Base-by-base conservation (phyloP, 208 protist genomes). In the Trypanosoma cruzi region DNA sequence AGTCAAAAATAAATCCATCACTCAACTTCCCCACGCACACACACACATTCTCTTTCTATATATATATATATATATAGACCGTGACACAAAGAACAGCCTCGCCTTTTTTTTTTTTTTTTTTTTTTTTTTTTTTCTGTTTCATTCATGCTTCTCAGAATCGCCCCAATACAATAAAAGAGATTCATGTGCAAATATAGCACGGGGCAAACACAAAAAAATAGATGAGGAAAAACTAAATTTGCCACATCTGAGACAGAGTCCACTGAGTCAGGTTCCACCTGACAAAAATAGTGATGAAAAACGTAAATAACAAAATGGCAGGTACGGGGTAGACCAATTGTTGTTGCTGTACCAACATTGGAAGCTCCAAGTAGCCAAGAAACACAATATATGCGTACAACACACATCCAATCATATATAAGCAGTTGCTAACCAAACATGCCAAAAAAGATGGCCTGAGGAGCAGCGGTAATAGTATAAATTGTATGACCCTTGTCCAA, bases 371-470 rank as follows among this genome's bases (percentile, higher is more conserved):
- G 66, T 96, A 98, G 50, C 95, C 96, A 24, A 96, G 64, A 77
- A 97, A 98, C 0, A 93, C 81, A 65, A 89, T 90, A 81, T 98
- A 98, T 29, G 90, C 59, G 71, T 98, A 98, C 42, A 84, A 78
- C 0, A 77, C 62, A 36, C 68, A 73, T 1, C 88, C 90, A n/a
- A 89, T 60, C 5, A 83, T 40, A 55, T 84, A 89, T 26, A 97
- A 56, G 16, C 55, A 71, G 70, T 97, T 96, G 26, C 69, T 57
- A n/a, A 95, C 13, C 11, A 92, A 18, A 11, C 56, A 55, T 2
- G 79, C 34, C 10, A 89, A 44, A 75, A 86, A 74, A 34, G 36
- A 31, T 24, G 56, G 37, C 24, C 66, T 54, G 61, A 77, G 60
- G 56, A 95, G 46, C 22, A 95, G 18, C 4, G 86, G 93, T 34